Evolutionary conservation across 257 asterid species (phyloP), one percentile per base, ranked within the genome.

Genomic region (Penstemon barbatus): DNA sequence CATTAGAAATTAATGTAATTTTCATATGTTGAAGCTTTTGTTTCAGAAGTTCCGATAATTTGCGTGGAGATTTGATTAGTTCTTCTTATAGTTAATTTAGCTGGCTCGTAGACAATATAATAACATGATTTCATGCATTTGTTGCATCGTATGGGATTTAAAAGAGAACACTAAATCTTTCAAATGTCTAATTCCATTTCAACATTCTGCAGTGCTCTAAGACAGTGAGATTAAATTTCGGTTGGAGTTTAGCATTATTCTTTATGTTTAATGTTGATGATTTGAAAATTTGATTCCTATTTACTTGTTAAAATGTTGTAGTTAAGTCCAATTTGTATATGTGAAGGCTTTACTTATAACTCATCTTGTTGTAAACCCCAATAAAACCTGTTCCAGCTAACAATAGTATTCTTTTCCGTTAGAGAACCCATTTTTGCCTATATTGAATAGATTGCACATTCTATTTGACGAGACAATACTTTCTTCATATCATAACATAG

Each of bases 1-100:
- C 46, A 54, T 25, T 64, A 13, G 44, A 48, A 56, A 7, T 65
- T 38, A n/a, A 53, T 72, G 61, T 72, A 54, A 41, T 61, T 45
- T 57, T 49, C 44, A 4, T 57, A 57, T 41, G 37, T 25, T 25
- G 33, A 25, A 25, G 12, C 7, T 60, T 15, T 48, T 52, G 5
- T 38, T 42, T 61, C 6, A 53, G 40, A 49, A 53, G 57, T 13
- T 38, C 1, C 46, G 41, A 25, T 3, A 13, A 53, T 39, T 48
- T 36, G 5, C n/a, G 3, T 12, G 48, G 18, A 38, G 41, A 43
- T 7, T 38, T 33, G 10, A 10, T 25, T 25, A 0, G 36, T 3
- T 4, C 1, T 58, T 37, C 19, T 57, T 57, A 7, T 9, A 12
- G 45, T 15, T 3, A 11, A 4, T 38, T 58, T 5, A 58, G 48